Evolutionary conservation across 1,139 yeast species (phyloP), one percentile per base, ranked within the genome.

Genomic region (Lodderomyces oxycetoniae): DNA sequence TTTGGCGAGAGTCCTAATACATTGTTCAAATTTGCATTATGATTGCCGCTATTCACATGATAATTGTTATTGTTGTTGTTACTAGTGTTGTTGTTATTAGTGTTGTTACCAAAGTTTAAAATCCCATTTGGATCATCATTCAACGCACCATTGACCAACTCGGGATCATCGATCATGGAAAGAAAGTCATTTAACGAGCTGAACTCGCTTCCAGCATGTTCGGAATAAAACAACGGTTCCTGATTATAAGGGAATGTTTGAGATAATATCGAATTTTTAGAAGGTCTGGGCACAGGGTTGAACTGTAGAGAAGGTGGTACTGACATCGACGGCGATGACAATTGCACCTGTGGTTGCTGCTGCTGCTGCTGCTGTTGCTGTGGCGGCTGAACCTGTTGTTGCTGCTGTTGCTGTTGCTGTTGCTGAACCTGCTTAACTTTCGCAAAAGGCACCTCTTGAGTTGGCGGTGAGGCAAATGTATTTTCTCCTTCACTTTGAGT

Each of bases 131-230:
- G 42, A 30, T 59, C 67, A 33, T 63, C 71, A 40, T 63, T 64
- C 32, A 68, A 46, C 6, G 71, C 71, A 3, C 78, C 72, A 44
- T 70, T 71, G 12, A 74, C 77, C 46, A 75, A 60, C 35, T 77
- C 76, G 0, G 94, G 88, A 52, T 87, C 95, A 50, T 88, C 96
- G 33, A 89, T 77, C 87, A 89, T 86, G 3, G 91, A 79, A 36
- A 89, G 63, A 50, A 89, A 89, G 52, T 88, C 96, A 45, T 87
- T 88, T 45, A 89, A 67, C 1, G 96, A 87, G 42, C 89, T 80
- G 53, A 89, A 88, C 59, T 89, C 97, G 30, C 93, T 81, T 3
- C 95, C 95, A 0, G 94, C 95, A 55, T 87, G 95, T 50, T 88
- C 95, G 1, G 95, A 83, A 45, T 78, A 84, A 59, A 87, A 87